phyloP scores from a whole-genome alignment of 768 basidiomycete genomes.

The Zangia roseola region DNA sequence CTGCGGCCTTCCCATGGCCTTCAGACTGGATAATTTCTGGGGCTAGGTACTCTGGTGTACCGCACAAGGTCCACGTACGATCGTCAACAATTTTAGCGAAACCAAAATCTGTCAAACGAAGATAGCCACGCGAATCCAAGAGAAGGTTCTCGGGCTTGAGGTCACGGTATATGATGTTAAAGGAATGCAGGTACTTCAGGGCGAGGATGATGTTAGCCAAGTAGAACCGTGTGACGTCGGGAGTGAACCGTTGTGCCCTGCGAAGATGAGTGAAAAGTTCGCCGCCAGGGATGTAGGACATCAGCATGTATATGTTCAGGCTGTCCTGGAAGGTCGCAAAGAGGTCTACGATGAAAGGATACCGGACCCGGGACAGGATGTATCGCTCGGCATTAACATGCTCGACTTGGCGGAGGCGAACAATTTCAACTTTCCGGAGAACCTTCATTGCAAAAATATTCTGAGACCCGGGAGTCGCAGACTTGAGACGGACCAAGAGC shows the following conservation, averaged over 20 bases:
- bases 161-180: slow-evolving; percentile 98
- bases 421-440: slow-evolving; percentile 80
- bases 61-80: slow-evolving; percentile 96
- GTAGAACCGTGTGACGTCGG: slow-evolving; percentile 98
- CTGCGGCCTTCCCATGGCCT: slow-evolving; percentile 96
- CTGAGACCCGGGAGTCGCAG: slow-evolving; percentile 42
- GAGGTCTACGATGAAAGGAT: slow-evolving; percentile 96
- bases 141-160: slow-evolving; percentile 99
- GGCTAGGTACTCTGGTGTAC: slow-evolving; percentile 94
- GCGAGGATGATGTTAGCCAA: slow-evolving; percentile 95
- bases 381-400: slow-evolving; percentile 96
- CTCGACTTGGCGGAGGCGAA: slow-evolving; percentile 91
- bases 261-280: slow-evolving; percentile 97
- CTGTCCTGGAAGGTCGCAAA: slow-evolving; percentile 95
- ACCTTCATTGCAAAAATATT: slow-evolving; percentile 87
- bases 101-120: slow-evolving; percentile 95
- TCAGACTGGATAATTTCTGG: slow-evolving; percentile 98
- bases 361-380: slow-evolving; percentile 87
- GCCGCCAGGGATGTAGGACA: slow-evolving; percentile 95
- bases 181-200: slow-evolving; percentile 90
- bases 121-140: slow-evolving; percentile 88
- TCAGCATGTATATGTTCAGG: slow-evolving; percentile 96
- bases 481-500: slow-evolving; percentile 76
- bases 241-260: slow-evolving; percentile 90
- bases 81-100: slow-evolving; percentile 98